Evolutionary conservation across 495 filamentous ascomycete genomes (phyloP).

Genomic region (Penicillium ucsense): DNA sequence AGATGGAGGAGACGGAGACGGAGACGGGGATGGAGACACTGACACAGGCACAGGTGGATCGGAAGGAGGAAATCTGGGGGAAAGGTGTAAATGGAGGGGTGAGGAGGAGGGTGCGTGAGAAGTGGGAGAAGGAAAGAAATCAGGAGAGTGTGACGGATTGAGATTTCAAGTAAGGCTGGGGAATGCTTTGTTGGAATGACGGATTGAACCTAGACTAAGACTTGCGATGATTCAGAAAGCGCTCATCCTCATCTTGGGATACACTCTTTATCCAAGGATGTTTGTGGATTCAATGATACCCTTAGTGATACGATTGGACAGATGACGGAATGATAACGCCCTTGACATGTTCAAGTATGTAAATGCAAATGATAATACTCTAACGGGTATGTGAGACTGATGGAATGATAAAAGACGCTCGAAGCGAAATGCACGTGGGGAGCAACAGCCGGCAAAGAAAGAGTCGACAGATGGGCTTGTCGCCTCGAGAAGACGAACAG

Average conservation of each 20-base stretch:
- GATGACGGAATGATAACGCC: not conserved
- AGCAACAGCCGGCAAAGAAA: not conserved
- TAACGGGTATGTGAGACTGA: constrained; percentile 15
- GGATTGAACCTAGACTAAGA: too few relatives aligned
- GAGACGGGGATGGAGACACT: constrained; percentile 11
- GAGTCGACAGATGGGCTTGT: constrained; percentile 9
- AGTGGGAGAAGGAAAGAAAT: constrained; percentile 29
- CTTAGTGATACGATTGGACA: not conserved
- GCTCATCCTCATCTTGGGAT: too few relatives aligned
- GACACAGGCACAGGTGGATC: constrained; percentile 9
- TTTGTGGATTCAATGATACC: not conserved
- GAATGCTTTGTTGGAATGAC: not conserved
- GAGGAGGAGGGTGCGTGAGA: constrained; percentile 34
- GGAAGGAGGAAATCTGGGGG: constrained; percentile 36
- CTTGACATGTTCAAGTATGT: too few relatives aligned
- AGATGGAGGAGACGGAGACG: not conserved
- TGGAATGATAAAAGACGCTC: too few relatives aligned
- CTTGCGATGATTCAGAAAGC: too few relatives aligned
- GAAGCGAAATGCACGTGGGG: constrained; percentile 9
- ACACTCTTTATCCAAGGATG: too few relatives aligned
- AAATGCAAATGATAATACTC: constrained; percentile 14
- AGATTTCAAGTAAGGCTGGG: not conserved
- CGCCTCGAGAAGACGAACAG: not conserved
- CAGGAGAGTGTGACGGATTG: constrained; percentile 11
- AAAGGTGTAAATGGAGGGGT: constrained; percentile 37